Evolutionary conservation across 768 basidiomycete genomes (phyloP), one percentile per base, ranked within the genome.

Genomic region (Pulveroboletus frians): DNA sequence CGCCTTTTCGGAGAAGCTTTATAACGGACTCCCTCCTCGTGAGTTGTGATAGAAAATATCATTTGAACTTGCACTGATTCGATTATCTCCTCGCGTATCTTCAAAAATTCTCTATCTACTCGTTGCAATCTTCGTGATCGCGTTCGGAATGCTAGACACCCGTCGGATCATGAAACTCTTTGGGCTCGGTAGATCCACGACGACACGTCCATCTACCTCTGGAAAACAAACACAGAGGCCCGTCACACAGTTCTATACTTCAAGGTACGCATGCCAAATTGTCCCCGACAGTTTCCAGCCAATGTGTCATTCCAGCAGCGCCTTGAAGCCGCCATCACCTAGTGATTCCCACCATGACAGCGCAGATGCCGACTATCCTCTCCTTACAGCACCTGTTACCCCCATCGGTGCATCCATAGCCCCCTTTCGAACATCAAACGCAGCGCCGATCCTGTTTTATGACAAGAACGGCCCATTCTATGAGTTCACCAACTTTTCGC

Each of bases 401-500:
- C 67, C 67, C 5, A 29, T 42, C 1, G 66, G 65, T 5, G 52
- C 63, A 39, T 67, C 67, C 18, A 49, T 67, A 41, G 55, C 66
- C 21, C 66, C 66, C 13, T 67, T 67, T 37, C 44, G 43, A 43
- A 35, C 54, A 23, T 36, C 57, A 20, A 66, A 64, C 18, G 66
- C 69, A 9, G 60, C 63, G 7, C 71, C 70, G 5, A 72, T 85
- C 48, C 62, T 80, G 3, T 86, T 86, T 61, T 85, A 86, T 55
- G 74, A 84, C 55, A 85, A 79, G 58, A 69, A 76, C 11, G 71
- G 77, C 38, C 81, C 83, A 10, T 73, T 84, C 59, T 84, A 85
- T 52, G 84, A 81, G 7, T 85, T 86, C 58, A 85, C 84, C 36
- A 85, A 85, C 63, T 86, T 86, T 63, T 86, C 86, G 9, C 63